These are phyloP conservation scores for Cryptococcus sp. DNA, from an alignment of 1,284 basidiomycete species.

Conservation along the genomic window DNA sequence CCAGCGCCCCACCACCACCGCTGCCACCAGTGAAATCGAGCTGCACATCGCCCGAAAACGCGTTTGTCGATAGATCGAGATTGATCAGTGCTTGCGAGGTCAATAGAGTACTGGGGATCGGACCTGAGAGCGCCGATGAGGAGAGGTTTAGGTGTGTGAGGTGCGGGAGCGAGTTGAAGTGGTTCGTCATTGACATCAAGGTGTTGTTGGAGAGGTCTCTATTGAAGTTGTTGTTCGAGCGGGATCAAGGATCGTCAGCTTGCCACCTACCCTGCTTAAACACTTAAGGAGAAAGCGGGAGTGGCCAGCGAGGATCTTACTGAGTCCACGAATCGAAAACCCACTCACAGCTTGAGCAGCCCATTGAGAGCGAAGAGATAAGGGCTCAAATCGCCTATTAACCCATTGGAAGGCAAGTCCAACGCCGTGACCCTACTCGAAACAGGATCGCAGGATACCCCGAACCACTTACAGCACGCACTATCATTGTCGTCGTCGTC, in stretches of 20 bases:
- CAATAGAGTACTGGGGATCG: conserved; percentile 16
- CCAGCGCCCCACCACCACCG: not conserved
- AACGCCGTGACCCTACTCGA: conserved; percentile 13
- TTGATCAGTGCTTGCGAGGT: conserved; percentile 9
- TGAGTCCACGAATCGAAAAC: no score
- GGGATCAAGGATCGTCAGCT: not conserved
- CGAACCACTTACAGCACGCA: conserved; percentile 22
- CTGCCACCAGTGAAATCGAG: not conserved
- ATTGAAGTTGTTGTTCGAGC: not conserved
- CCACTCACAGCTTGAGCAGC: conserved; percentile 19
- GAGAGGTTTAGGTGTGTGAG: conserved; percentile 21
- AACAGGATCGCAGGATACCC: conserved; percentile 16
- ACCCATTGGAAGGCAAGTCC: conserved; percentile 10
- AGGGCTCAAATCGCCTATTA: conserved; percentile 11
- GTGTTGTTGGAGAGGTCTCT: conserved; percentile 26
- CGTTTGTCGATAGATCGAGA: conserved; percentile 23
- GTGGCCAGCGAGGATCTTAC: not conserved
- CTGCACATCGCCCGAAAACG: conserved; percentile 9
- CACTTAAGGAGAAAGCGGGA: no score
- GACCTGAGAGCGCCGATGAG: conserved; percentile 10
- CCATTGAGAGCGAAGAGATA: conserved; percentile 17
- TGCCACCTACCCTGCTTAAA: not conserved
- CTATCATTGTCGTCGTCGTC: conserved; percentile 1
- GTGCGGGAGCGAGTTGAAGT: conserved; percentile 11
- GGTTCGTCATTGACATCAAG: conserved; percentile 16